phyloP scores from a whole-genome alignment of 148 eudicot genomes.

The Talinum fruticosum region DNA sequence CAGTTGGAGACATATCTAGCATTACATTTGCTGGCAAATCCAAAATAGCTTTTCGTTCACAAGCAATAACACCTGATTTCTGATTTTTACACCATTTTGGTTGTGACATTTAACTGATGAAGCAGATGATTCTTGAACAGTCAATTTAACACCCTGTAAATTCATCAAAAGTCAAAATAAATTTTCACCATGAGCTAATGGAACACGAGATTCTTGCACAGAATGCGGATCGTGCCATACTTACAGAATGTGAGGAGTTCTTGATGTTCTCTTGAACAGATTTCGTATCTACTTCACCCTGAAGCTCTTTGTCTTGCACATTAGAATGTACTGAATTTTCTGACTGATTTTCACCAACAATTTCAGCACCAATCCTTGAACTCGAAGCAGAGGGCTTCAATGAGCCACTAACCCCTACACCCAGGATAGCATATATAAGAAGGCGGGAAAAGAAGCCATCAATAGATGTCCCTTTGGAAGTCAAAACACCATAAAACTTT shows the following conservation, averaged over 20 bases:
- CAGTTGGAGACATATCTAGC: constrained; percentile 34
- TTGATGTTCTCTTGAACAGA: constrained; percentile 33
- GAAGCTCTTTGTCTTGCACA: constrained; percentile 46
- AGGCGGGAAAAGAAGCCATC: too few relatives aligned
- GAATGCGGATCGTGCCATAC: constrained; percentile 22
- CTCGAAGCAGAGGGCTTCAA: constrained; percentile 29
- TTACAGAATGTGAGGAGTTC: constrained; percentile 30
- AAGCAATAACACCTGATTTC: constrained; percentile 32
- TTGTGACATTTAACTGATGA: constrained; percentile 28
- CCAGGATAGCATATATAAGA: constrained; percentile 8
- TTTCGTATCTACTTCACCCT: constrained; percentile 32
- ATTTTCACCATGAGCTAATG: not conserved
- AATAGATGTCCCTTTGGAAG: too few relatives aligned
- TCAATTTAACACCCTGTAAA: constrained; percentile 39
- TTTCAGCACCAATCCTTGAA: constrained; percentile 42
- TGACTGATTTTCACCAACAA: constrained; percentile 34
- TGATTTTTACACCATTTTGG: constrained; percentile 26
- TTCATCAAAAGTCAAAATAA: not conserved
- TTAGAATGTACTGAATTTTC: constrained; percentile 47
- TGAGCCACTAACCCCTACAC: constrained; percentile 43
- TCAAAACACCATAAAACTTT: too few relatives aligned
- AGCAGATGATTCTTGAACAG: constrained; percentile 30
- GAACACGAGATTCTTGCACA: not conserved
- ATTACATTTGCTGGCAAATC: constrained; percentile 37
- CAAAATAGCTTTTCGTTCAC: constrained; percentile 33